Conservation (phyloP, 2,329 filamentous ascomycete species). For the Cucurbitaria berberidis region DNA sequence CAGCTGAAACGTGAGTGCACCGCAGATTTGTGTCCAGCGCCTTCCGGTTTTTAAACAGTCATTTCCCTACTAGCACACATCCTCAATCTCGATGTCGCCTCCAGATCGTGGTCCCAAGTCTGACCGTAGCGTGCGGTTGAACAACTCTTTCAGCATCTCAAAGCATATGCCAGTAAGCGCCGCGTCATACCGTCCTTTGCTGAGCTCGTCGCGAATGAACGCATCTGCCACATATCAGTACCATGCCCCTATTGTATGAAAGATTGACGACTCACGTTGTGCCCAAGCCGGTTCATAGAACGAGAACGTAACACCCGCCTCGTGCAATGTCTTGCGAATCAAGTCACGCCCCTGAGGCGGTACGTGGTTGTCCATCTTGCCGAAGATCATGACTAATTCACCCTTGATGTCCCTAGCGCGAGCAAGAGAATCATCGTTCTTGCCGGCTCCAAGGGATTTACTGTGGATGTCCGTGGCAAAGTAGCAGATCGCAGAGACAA, state of each 20-base stretch:
- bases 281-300: slow-evolving; percentile 94
- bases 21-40: no score
- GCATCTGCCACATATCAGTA: slow-evolving; percentile 61
- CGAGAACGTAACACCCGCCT: slow-evolving; percentile 74
- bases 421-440: slow-evolving; percentile 67
- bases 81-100: slow-evolving; percentile 67
- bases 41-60: no score
- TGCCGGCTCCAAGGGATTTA: slow-evolving; percentile 73
- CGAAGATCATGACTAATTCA: slow-evolving; percentile 89
- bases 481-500: slow-evolving; percentile 81
- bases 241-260: not conserved
- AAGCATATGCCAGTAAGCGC: slow-evolving; percentile 87
- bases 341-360: slow-evolving; percentile 81
- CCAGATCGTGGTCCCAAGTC: slow-evolving; percentile 76
- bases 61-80: slow-evolving; percentile 62
- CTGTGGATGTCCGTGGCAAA: slow-evolving; percentile 93
- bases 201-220: slow-evolving; percentile 90
- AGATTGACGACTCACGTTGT: slow-evolving; percentile 74
- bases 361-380: slow-evolving; percentile 89
- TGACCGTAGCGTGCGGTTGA: slow-evolving; percentile 76
- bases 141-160: slow-evolving; percentile 86
- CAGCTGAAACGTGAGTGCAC: no score
- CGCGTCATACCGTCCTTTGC: slow-evolving; percentile 92
- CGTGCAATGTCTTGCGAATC: slow-evolving; percentile 81
- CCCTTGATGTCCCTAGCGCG: slow-evolving; percentile 72